Base-by-base conservation (phyloP, 2,329 filamentous ascomycete genomes). In the Cryphonectria japonica region DNA sequence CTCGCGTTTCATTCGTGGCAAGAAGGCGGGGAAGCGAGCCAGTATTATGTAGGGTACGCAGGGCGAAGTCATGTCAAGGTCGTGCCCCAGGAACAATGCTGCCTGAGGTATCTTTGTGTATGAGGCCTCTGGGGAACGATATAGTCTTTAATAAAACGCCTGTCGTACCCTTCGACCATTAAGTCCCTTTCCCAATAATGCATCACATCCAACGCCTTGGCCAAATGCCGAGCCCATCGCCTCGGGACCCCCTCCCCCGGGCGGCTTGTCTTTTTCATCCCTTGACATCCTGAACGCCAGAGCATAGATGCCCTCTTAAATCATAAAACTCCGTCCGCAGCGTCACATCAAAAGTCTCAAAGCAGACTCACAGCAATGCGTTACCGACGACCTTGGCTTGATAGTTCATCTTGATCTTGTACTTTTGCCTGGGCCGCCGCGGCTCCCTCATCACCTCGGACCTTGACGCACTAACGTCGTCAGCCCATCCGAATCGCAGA, bases 1-100 rank as follows among this genome's bases (percentile, higher is more conserved):
- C 26, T 69, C 73, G 34, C 62, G 68, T 1, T 59, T 68, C 34
- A 70, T 69, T 52, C 62, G 68, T 6, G 70, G 69, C 57, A 69
- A 68, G 29, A 61, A 67, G 16, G 71, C 62, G 22, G 69, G 60
- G 3, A 75, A 76, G 64, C 70, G 73, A 16, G 67, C 67, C 7
- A 74, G 71, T n/a, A 71, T 69, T 14, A 75, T 75, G 73, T 73
- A 41, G 11, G 43, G 29, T 11, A 37, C 52, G 26, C 26, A 26
- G 26, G 26, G 26, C 26, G 26, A 26, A 26, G 26, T 26, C 26
- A 54, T 37, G 29, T 46, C 13, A n/a, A 26, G 39, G 26, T 2
- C 8, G 26, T 50, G 46, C 46, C 2, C 5, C 1, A 22, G 7
- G 43, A 50, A 4, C 43, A 50, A 19, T 1, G 43, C 16, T 6